Evolutionary conservation across 768 basidiomycete genomes (phyloP), one percentile per base, ranked within the genome.

Genomic region (Macrolepiota fuliginosa): DNA sequence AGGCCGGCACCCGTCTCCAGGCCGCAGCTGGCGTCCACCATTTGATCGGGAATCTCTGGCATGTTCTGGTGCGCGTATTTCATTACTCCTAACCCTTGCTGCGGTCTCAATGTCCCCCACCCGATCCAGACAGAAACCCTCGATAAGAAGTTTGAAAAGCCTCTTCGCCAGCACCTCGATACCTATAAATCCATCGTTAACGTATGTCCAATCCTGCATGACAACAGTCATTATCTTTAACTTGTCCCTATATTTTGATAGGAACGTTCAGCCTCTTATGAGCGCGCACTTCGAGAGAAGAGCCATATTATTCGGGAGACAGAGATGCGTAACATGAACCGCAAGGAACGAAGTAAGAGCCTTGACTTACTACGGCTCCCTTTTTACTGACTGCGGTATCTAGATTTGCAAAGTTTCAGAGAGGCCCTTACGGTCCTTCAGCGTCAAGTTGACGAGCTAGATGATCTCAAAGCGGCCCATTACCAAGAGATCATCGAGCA

Each of bases 1-100:
- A 94, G 70, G 77, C 90, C 25, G 90, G 91, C 11, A 89, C 90
- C 24, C 82, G 91, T 62, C 77, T 96, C 49, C 91, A 94, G 69
- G 94, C 92, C 29, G 87, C 91, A 27, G 88, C 91, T 19, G 95
- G 96, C 4, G 76, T 98, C 47, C 93, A 96, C 72, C 91, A 96
- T 72, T 83, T 98, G 65, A 88, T 96, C 66, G 88, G 90, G 54
- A 96, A 96, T 71, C 92, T 96, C 66, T 94, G 92, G 84, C 92
- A 94, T 72, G 86, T 98, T 61, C 77, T 98, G 71, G 93, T 94
- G 63, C 17, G 50, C 58, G 49, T 63, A 87, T 80, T 50, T 46
- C 49, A 9, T 61, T 58, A 50, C 47, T 57, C 42, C 11, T 37
- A 56, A 60, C 39, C 39, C 17, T 58, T 42, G 29, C 39, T 62